Conservation (phyloP, 1,284 basidiomycete genomes). For the Irpex lacteus region DNA sequence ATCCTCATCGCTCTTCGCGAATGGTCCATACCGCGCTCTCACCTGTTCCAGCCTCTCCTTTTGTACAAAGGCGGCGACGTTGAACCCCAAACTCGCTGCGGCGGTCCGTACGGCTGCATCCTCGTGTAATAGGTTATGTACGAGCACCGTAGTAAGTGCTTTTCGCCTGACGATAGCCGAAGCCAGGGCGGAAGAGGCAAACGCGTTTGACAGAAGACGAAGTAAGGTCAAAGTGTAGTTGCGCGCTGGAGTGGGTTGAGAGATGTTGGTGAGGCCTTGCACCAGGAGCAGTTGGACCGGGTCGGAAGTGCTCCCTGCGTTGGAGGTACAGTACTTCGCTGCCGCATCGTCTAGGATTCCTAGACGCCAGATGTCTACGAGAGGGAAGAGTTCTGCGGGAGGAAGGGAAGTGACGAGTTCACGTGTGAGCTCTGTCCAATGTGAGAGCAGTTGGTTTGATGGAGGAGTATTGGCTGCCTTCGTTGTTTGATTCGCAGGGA, state of each 20-base stretch:
- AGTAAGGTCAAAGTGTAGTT: constrained; percentile 69
- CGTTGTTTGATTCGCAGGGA: constrained; percentile 16
- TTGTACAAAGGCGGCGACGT: constrained; percentile 68
- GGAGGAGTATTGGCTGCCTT: constrained; percentile 22
- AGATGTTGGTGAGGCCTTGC: constrained; percentile 35
- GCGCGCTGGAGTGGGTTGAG: constrained; percentile 32
- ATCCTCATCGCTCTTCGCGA: constrained; percentile 42
- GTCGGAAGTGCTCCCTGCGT: constrained; percentile 29
- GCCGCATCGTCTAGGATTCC: constrained; percentile 65
- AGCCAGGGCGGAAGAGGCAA: constrained; percentile 54
- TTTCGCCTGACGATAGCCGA: constrained; percentile 24
- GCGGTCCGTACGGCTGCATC: constrained; percentile 73
- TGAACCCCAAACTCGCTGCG: constrained; percentile 80
- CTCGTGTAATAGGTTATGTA: constrained; percentile 65
- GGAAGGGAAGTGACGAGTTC: constrained; percentile 48
- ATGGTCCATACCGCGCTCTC: constrained; percentile 23
- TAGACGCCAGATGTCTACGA: constrained; percentile 83
- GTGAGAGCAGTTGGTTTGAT: constrained; percentile 28
- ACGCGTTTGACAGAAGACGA: constrained; percentile 74
- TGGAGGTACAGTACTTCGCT: constrained; percentile 46
- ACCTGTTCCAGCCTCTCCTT: constrained; percentile 47
- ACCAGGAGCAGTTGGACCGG: constrained; percentile 43
- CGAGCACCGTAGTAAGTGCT: constrained; percentile 41
- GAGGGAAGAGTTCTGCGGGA: constrained; percentile 68
- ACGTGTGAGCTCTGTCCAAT: constrained; percentile 50